Base-by-base conservation (phyloP, 495 filamentous ascomycete species). In the Friedmanniomyces endolithicus region DNA sequence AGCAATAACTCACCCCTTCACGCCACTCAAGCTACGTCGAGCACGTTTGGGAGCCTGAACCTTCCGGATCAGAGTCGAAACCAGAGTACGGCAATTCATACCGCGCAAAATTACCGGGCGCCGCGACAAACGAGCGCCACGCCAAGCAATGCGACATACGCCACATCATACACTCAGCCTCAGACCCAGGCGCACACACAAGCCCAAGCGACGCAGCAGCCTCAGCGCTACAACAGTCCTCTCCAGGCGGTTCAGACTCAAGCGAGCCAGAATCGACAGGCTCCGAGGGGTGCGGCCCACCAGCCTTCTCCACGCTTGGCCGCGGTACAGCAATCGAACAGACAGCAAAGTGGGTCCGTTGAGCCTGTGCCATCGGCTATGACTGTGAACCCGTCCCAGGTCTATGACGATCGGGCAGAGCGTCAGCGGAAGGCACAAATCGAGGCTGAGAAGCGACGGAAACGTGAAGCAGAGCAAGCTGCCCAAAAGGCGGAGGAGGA, bases 341-440 rank as follows among this genome's bases (percentile, higher is more conserved):
- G 40, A 25, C 52, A 62, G 49, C 47, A 56, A 17, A 54, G 49
- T 33, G 49, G 43, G 17, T 62, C 59, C 12, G 52, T 48, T 41
- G 61, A 58, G 61, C 58, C 55, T 22, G 53, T 23, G 19, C 50
- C 45, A 50, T 57, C 63, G 1, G 72, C 70, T 2, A 59, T 61
- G 4, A 73, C 70, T 3, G 70, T 72, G 2, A 65, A 72, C 56
- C 70, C 70, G 16, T 70, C 59, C 24, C 68, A 68, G 40, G 66
- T 72, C 11, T 73, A 73, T 50, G 67, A 73, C 50, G 66, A 68
- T 11, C 67, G 64, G 54, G 65, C 63, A 0, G 68, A 70, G 52
- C 59, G 64, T 24, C 64, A 65, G 52, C 61, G 69, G 0, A 62
- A 66, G 53, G 58, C 61, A 14, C 57, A 57, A 33, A 41, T 54